A percentile compares a stretch with the other conserved stretches of the same genome.
phyloP scores from a whole-genome alignment of 441 rosid genomes.

The Pelargonium hybrid region DNA sequence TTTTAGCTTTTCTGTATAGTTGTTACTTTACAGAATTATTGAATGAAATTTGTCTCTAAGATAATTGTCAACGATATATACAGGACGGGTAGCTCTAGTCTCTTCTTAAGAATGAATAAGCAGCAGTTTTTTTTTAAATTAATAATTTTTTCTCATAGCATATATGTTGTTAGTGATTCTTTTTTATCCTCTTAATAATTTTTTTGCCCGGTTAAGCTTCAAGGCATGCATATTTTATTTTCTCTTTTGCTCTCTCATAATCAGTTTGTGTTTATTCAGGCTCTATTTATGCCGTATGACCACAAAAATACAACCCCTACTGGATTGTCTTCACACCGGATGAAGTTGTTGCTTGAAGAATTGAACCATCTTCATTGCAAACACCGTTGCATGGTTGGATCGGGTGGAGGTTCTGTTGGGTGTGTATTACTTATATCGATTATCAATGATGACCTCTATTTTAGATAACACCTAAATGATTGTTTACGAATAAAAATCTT shows the following conservation, averaged over 20 bases:
- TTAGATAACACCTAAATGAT: not conserved
- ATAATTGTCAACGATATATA: not conserved
- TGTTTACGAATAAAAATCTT: not conserved
- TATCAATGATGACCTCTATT: conserved; percentile 7
- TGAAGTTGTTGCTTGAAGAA: conserved; percentile 67
- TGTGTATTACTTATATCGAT: conserved; percentile 30
- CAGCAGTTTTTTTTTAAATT: too few relatives aligned
- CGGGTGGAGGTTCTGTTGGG: conserved; percentile 99
- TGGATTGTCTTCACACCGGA: conserved; percentile 47
- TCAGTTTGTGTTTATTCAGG: conserved; percentile 31
- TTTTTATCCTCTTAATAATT: too few relatives aligned
- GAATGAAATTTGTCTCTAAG: not conserved
- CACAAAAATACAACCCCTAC: conserved; percentile 82
- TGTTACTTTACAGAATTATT: not conserved
- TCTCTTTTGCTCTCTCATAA: too few relatives aligned
- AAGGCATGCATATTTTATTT: too few relatives aligned
- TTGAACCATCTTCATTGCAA: conserved; percentile 65
- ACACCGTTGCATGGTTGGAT: conserved; percentile 77
- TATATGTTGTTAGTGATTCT: too few relatives aligned
- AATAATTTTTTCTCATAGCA: too few relatives aligned
- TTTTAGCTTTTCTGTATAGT: not conserved
- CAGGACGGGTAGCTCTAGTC: too few relatives aligned
- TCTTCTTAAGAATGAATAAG: too few relatives aligned
- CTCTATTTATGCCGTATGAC: conserved; percentile 96
- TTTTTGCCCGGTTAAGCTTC: too few relatives aligned